Evolutionary conservation across 108 stramenopile species (phyloP).

Genomic region (Pseudonitzschia multiseries): DNA sequence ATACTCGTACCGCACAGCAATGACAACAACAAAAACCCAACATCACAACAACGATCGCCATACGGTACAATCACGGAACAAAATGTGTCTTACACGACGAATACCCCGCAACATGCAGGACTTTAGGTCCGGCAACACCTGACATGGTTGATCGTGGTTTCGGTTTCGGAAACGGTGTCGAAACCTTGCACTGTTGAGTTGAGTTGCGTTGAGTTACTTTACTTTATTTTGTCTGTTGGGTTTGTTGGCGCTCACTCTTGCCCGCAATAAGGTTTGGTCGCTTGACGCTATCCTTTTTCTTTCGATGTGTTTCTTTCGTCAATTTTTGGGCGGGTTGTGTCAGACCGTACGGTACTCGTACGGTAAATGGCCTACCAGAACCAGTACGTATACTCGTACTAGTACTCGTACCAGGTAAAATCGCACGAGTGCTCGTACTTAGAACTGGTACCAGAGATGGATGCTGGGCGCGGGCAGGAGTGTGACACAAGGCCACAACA

Average conservation of each 20-base stretch:
- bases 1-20: neutral
- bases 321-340: neutral
- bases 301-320: neutral
- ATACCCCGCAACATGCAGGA: conserved; percentile 54
- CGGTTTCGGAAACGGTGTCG: neutral
- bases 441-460: too few relatives aligned
- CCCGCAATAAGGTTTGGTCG: too few relatives aligned
- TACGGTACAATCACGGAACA: too few relatives aligned
- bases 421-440: too few relatives aligned
- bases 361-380: too few relatives aligned
- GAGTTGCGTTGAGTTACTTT: neutral
- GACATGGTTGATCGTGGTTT: neutral
- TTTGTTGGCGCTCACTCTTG: too few relatives aligned
- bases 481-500: too few relatives aligned
- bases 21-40: neutral
- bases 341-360: too few relatives aligned
- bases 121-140: conserved; percentile 24
- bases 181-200: neutral
- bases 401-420: too few relatives aligned
- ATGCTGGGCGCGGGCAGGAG: too few relatives aligned
- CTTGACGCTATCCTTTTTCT: too few relatives aligned
- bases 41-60: neutral
- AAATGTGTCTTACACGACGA: conserved; percentile 43
- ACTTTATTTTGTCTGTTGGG: neutral
- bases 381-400: too few relatives aligned